Evolutionary conservation across 2,329 filamentous ascomycete genomes (phyloP).

Genomic region (Fusarium cyanostomum): DNA sequence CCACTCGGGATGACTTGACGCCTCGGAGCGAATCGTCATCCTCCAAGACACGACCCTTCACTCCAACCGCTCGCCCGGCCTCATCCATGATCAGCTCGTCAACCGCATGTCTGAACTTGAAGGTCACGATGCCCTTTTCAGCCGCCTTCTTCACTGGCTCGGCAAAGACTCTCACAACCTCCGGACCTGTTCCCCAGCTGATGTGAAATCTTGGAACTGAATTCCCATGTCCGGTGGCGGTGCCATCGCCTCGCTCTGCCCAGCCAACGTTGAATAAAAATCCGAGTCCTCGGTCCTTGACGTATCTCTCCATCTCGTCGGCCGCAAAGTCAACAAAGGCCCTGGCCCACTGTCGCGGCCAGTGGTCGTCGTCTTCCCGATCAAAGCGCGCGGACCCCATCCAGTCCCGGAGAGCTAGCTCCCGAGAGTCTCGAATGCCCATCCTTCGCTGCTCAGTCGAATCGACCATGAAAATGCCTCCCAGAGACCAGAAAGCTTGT

Average conservation of each 20-base stretch:
- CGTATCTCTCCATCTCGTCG: constrained; percentile 66
- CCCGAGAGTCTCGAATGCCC: constrained; percentile 66
- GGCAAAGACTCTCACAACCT: constrained; percentile 65
- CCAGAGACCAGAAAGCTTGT: constrained; percentile 72
- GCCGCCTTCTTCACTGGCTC: constrained; percentile 65
- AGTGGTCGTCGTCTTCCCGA: constrained; percentile 63
- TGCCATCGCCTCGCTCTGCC: constrained; percentile 68
- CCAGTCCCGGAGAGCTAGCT: constrained; percentile 68
- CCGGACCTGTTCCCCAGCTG: constrained; percentile 69
- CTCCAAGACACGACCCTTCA: constrained; percentile 63
- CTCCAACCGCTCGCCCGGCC: constrained; percentile 61
- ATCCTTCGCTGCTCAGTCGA: constrained; percentile 64
- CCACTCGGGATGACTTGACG: constrained; percentile 59
- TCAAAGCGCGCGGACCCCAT: constrained; percentile 66
- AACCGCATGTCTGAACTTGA: constrained; percentile 65
- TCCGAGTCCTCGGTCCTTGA: constrained; percentile 61
- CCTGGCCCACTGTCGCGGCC: constrained; percentile 70
- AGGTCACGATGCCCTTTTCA: constrained; percentile 62
- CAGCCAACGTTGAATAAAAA: constrained; percentile 67
- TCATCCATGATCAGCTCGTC: constrained; percentile 66
- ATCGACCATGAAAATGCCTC: constrained; percentile 68
- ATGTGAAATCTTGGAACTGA: constrained; percentile 71
- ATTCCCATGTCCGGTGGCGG: constrained; percentile 67
- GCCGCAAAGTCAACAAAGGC: constrained; percentile 71
- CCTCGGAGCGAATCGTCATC: constrained; percentile 61